phyloP scores from a whole-genome alignment of 768 basidiomycete genomes.

The Rhodosporidiobolus odoratus region DNA sequence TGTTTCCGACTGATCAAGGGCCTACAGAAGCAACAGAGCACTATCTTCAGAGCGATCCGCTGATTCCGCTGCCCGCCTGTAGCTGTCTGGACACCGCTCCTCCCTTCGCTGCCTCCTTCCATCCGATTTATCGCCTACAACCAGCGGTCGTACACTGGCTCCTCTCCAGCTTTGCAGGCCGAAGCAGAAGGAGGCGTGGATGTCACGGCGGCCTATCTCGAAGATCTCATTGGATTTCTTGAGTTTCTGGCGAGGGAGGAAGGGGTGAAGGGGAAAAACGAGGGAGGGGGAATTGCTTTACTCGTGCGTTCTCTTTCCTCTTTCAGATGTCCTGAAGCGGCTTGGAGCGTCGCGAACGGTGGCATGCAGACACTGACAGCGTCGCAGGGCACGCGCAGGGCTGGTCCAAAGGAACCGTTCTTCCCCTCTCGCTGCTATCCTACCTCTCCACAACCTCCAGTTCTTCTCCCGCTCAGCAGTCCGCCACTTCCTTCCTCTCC shows the following conservation, averaged over 20 bases:
- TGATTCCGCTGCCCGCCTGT: neutral
- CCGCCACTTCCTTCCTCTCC: slow-evolving; percentile 3
- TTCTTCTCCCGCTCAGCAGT: neutral
- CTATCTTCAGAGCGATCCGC: neutral
- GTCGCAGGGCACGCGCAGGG: neutral
- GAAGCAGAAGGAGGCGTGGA: slow-evolving; percentile 15
- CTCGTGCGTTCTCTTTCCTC: slow-evolving; percentile 13
- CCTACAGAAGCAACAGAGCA: no score
- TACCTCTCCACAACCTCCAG: neutral
- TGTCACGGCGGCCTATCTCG: slow-evolving; percentile 20
- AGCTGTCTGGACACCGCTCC: slow-evolving; percentile 34
- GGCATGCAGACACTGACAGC: neutral
- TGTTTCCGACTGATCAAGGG: neutral
- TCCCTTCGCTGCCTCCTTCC: slow-evolving; percentile 13
- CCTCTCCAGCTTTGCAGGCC: slow-evolving; percentile 1
- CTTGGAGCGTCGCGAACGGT: no score
- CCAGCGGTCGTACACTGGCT: slow-evolving; percentile 26
- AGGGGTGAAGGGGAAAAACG: slow-evolving; percentile 1
- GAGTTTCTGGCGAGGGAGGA: slow-evolving; percentile 12
- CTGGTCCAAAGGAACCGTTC: slow-evolving; percentile 37
- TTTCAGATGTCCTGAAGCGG: no score
- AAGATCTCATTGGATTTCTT: slow-evolving; percentile 30
- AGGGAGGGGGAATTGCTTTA: slow-evolving; percentile 16
- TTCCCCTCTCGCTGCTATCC: slow-evolving; percentile 30
- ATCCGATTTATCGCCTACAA: slow-evolving; percentile 35